These are phyloP conservation scores for Cinchona pubescens DNA, from an alignment of 257 asterid species.

Conservation along the genomic window DNA sequence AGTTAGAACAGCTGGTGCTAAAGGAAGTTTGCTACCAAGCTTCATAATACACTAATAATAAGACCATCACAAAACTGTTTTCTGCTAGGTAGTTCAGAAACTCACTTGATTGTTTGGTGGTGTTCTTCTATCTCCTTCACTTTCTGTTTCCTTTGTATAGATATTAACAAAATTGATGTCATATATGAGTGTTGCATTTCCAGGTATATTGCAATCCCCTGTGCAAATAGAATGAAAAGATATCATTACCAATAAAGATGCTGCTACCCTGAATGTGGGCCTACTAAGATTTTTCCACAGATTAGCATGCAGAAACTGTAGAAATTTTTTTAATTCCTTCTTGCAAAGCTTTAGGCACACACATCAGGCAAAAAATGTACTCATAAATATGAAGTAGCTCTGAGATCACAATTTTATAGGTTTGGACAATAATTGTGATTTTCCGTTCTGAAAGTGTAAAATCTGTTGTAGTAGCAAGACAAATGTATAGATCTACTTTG, in stretches of 20 bases:
- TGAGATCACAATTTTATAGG: neutral
- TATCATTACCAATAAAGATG: neutral
- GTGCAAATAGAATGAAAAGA: neutral
- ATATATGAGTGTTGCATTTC: constrained; percentile 73
- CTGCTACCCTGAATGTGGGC: neutral
- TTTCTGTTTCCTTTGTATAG: constrained; percentile 73
- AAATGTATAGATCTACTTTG: neutral
- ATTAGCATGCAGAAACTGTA: too few relatives aligned
- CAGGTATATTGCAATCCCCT: constrained; percentile 95
- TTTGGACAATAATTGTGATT: neutral
- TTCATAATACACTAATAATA: neutral
- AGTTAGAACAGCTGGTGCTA: neutral
- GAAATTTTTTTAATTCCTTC: too few relatives aligned
- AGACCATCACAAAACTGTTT: too few relatives aligned
- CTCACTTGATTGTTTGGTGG: constrained; percentile 24
- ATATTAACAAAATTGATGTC: constrained; percentile 65
- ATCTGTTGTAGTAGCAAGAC: neutral
- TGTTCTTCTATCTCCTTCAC: constrained; percentile 20
- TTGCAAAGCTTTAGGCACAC: too few relatives aligned
- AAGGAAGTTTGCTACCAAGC: neutral
- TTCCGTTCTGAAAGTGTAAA: neutral
- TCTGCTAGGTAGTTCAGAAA: neutral
- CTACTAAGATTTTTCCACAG: neutral
- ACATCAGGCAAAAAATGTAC: too few relatives aligned
- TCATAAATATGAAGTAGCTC: too few relatives aligned